phyloP scores from a whole-genome alignment of 352 stramenopile genomes.

The Blastocystis sp. region DNA sequence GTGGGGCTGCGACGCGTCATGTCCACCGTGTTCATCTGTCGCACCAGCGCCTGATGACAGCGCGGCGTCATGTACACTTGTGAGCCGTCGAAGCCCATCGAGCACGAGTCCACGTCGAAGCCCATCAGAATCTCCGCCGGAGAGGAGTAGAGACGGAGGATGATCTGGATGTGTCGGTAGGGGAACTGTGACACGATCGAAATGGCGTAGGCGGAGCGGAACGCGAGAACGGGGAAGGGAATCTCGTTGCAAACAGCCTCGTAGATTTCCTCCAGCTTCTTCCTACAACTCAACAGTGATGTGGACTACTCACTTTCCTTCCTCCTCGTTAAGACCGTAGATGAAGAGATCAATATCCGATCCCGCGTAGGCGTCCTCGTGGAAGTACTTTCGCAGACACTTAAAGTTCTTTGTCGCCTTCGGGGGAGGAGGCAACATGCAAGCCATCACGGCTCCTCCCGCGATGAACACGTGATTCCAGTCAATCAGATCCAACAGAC shows the following conservation, averaged over 20 bases:
- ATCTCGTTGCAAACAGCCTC: conserved; percentile 60
- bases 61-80: conserved; percentile 61
- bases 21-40: conserved; percentile 61
- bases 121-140: conserved; percentile 62
- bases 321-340: conserved; percentile 60
- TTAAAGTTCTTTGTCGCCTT: conserved; percentile 58
- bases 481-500: conserved; percentile 58
- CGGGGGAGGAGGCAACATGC: conserved; percentile 58
- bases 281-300: background rate
- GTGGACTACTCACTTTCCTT: conserved; percentile 54
- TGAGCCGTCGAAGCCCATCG: conserved; percentile 59
- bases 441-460: conserved; percentile 59
- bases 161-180: conserved; percentile 62
- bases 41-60: conserved; percentile 60
- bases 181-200: conserved; percentile 62
- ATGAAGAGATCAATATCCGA: conserved; percentile 63
- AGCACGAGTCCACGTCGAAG: conserved; percentile 62
- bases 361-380: conserved; percentile 59
- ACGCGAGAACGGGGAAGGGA: conserved; percentile 58
- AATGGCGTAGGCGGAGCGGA: conserved; percentile 60
- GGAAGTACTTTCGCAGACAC: conserved; percentile 61
- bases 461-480: conserved; percentile 62
- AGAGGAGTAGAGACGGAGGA: conserved; percentile 61
- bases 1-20: conserved; percentile 60
- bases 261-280: conserved; percentile 62